A percentile compares a stretch with the other conserved stretches of the same genome.
Conservation (phyloP, 1,284 basidiomycete genomes). For the Mycosarcoma mackinlayi region DNA sequence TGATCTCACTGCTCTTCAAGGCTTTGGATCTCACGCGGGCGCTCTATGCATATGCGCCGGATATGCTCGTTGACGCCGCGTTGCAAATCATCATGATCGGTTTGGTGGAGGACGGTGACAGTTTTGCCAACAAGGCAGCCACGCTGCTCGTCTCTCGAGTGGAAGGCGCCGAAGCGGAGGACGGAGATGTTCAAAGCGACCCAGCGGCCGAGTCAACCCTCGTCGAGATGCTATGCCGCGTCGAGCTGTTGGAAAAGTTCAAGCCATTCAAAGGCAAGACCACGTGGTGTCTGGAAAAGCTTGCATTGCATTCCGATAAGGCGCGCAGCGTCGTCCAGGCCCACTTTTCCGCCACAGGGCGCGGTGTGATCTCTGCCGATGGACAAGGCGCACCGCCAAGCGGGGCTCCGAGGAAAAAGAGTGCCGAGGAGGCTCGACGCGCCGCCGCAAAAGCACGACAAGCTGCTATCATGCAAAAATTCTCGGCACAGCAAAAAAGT, state of each 20-base stretch:
- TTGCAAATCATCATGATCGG: constrained; percentile 73
- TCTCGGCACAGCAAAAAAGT: constrained; percentile 65
- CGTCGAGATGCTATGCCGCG: constrained; percentile 47
- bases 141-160: constrained; percentile 13
- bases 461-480: constrained; percentile 66
- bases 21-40: constrained; percentile 45
- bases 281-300: constrained; percentile 55
- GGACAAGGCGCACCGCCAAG: constrained; percentile 3
- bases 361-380: constrained; percentile 19
- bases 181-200: background rate
- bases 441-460: constrained; percentile 64
- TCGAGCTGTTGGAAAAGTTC: constrained; percentile 51
- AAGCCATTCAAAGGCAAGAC: constrained; percentile 55
- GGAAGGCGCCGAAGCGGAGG: constrained; percentile 13
- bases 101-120: constrained; percentile 46
- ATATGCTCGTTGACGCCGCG: constrained; percentile 88
- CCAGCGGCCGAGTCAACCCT: constrained; percentile 23
- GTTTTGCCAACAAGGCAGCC: constrained; percentile 39
- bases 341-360: constrained; percentile 33
- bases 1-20: constrained; percentile 52
- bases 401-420: constrained; percentile 17
- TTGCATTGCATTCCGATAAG: constrained; percentile 18
- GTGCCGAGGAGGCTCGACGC: constrained; percentile 52
- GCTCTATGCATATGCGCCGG: constrained; percentile 67
- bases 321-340: constrained; percentile 18